A percentile compares a stretch with the other conserved stretches of the same genome.
These are phyloP conservation scores for Mycena sp. DNA, from an alignment of 1,284 basidiomycete species.

Conservation along the genomic window DNA sequence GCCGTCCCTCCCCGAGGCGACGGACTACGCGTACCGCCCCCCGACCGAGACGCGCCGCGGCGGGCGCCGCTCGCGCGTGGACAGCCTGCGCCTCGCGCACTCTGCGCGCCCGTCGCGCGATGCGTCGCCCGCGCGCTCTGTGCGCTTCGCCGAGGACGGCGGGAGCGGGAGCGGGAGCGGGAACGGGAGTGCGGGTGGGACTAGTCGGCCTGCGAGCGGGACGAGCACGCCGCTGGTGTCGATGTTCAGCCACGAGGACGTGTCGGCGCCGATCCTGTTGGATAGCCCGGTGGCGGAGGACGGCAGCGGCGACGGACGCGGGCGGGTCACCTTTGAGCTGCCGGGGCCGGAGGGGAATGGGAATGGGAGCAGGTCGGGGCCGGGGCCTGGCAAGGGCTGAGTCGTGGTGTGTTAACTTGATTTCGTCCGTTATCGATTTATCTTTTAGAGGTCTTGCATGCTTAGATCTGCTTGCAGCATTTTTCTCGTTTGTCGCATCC, in stretches of 20 bases:
- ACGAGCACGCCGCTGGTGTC: conserved; percentile 33
- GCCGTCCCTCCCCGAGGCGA: background rate
- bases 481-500: no score
- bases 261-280: background rate
- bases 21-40: conserved; percentile 20
- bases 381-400: conserved; percentile 1
- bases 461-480: no score
- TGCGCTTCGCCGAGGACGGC: conserved; percentile 55
- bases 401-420: background rate
- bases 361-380: background rate
- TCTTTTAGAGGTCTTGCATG: no score
- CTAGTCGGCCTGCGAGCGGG: conserved; percentile 32
- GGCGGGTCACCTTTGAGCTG: conserved; percentile 10
- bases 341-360: background rate
- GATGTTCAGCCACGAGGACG: conserved; percentile 13
- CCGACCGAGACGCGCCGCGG: background rate
- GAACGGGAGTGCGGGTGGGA: conserved; percentile 31
- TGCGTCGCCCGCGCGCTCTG: conserved; percentile 58
- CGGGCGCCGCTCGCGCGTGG: conserved; percentile 42
- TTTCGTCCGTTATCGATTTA: no score
- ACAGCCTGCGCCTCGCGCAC: conserved; percentile 47
- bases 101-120: conserved; percentile 50
- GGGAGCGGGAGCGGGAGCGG: conserved; percentile 27
- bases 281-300: background rate
- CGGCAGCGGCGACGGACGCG: background rate